Base-by-base conservation (phyloP, 164 flowering plant genomes). In the Nymphaea colorata region DNA sequence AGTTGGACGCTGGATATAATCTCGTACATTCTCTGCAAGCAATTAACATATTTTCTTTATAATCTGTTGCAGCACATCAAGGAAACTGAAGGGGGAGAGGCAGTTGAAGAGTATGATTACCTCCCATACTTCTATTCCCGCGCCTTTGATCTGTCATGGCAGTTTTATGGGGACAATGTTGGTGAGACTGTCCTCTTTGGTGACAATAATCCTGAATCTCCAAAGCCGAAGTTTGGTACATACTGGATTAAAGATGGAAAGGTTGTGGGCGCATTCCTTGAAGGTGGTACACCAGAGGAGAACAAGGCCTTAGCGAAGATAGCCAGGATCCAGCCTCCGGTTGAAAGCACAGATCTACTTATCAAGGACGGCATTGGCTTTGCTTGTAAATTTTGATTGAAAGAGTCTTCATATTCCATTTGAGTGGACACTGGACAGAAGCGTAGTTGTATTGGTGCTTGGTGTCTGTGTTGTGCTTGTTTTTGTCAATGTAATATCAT, bases 51-150 rank as follows among this genome's bases (percentile, higher is more conserved):
- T 25, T 25, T 25, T 0, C 36, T 25, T 25, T 25, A 25, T 47
- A 6, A 3, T 11, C 10, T 64, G 59, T 67, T 10, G 66, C 85
- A 94, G 99, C 95, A 93, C 61, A 87, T 94, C 69, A 88, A 79
- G 72, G 97, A 93, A 64, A 74, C 84, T 41, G 91, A 91, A 74
- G 88, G 78, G 67, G 97, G 94, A n/a, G 84, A 86, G 72, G 43
- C 87, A 8, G 60, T 87, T 42, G 91, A 84, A 0, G 97, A 81
- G 69, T 91, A 91, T 47, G 99, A 92, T 78, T 95, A 95, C 78
- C 94, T 95, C 60, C 99, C 98, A 18, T 88, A 57, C 84, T 92
- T 95, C 96, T 95, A 92, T 61, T 95, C 99, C 15, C 92, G 98
- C 12, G 62, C 94, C 55, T 95, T 95, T 59, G 87, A 88, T 76